These are phyloP conservation scores for Incumbomyces delicatus DNA, from an alignment of 2,329 filamentous ascomycete genomes.

Conservation along the genomic window DNA sequence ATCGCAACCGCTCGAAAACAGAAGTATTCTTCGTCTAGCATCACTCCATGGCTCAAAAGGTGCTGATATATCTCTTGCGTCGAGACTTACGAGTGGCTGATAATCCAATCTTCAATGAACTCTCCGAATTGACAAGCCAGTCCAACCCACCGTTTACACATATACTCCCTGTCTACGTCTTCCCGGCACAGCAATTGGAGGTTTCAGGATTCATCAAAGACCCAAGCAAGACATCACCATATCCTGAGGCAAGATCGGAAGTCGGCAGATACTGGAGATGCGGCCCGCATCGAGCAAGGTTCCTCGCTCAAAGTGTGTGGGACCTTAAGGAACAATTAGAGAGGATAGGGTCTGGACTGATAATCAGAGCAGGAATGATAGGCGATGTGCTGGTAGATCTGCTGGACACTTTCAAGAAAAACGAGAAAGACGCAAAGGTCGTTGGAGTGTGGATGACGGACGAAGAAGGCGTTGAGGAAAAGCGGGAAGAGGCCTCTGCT, in stretches of 20 bases:
- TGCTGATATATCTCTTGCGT: slow-evolving; percentile 62
- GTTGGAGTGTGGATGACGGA: slow-evolving; percentile 63
- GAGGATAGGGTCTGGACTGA: slow-evolving; percentile 49
- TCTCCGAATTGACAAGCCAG: slow-evolving; percentile 40
- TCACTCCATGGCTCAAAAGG: slow-evolving; percentile 24
- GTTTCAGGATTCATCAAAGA: slow-evolving; percentile 56
- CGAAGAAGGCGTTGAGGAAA: slow-evolving; percentile 62
- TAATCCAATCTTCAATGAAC: slow-evolving; percentile 60
- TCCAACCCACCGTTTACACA: slow-evolving; percentile 46
- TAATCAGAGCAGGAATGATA: slow-evolving; percentile 53
- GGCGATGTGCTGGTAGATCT: slow-evolving; percentile 52
- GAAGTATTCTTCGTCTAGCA: too few species aligned
- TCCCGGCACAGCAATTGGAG: slow-evolving; percentile 62
- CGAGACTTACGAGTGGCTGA: slow-evolving; percentile 64
- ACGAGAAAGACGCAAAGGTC: slow-evolving; percentile 38
- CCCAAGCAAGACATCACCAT: slow-evolving; percentile 44
- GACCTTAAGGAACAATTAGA: slow-evolving; percentile 57
- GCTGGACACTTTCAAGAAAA: slow-evolving; percentile 39
- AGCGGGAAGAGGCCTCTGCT: slow-evolving; percentile 51
- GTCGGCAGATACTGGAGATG: slow-evolving; percentile 63
- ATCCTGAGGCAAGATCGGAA: slow-evolving; percentile 57
- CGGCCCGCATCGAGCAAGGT: slow-evolving; percentile 61
- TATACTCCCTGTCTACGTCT: slow-evolving; percentile 60
- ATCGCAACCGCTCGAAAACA: too few species aligned
- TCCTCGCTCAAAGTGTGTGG: slow-evolving; percentile 63